Evolutionary conservation across 2,329 filamentous ascomycete species (phyloP).

Genomic region (Dactylellina leptospora): DNA sequence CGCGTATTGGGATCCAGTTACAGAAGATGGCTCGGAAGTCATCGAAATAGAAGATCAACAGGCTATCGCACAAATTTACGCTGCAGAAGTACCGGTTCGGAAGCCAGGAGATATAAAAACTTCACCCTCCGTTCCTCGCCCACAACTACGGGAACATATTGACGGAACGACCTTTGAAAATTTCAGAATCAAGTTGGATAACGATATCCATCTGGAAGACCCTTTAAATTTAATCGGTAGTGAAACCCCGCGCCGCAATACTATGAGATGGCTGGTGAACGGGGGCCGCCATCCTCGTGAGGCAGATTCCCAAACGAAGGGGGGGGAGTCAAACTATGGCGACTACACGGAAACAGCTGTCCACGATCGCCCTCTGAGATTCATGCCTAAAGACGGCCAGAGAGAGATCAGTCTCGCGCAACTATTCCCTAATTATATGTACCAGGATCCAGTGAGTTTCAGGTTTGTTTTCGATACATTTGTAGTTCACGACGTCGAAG

Average conservation of each 20-base stretch:
- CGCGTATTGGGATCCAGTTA: too few species aligned
- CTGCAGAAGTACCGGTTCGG: neutral
- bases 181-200: neutral
- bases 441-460: constrained; percentile 1
- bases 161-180: constrained; percentile 7
- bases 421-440: constrained; percentile 1
- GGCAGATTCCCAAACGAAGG: too few species aligned
- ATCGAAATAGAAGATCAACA: too few species aligned
- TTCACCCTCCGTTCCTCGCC: neutral
- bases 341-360: too few species aligned
- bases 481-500: constrained; percentile 8
- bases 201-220: constrained; percentile 12
- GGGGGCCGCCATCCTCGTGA: neutral
- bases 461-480: constrained; percentile 26
- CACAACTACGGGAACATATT: too few species aligned
- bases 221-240: neutral
- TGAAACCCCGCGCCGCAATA: neutral
- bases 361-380: neutral
- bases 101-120: neutral
- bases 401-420: neutral
- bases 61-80: too few species aligned
- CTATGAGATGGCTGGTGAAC: neutral
- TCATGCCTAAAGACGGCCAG: neutral
- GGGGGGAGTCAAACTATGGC: too few species aligned
- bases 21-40: too few species aligned